Conservation (phyloP, 495 filamentous ascomycete species). For the Pseudoneurospora amorphoporcata region DNA sequence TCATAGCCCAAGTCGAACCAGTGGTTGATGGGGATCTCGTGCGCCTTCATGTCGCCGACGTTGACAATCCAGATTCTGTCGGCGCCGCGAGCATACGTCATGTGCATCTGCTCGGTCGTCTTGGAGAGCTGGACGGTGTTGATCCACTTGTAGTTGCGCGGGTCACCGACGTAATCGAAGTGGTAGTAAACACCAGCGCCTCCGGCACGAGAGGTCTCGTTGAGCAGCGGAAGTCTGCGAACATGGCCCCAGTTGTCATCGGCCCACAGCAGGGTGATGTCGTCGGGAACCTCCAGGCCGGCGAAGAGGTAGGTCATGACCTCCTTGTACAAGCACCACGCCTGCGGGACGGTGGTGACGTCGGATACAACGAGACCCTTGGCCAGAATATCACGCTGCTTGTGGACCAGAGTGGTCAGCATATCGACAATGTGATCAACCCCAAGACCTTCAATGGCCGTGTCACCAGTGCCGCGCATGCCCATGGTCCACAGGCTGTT, state of each 20-base stretch:
- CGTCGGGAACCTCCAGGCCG: slow-evolving; percentile 57
- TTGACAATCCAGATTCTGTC: slow-evolving; percentile 68
- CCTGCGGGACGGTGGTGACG: slow-evolving; percentile 51
- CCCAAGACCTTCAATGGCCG: slow-evolving; percentile 43
- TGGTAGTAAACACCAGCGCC: slow-evolving; percentile 73
- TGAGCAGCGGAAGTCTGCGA: slow-evolving; percentile 49
- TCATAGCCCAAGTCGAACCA: slow-evolving; percentile 61
- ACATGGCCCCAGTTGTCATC: slow-evolving; percentile 72
- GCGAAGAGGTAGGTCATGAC: slow-evolving; percentile 57
- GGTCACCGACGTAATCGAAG: slow-evolving; percentile 60
- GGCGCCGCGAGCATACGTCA: slow-evolving; percentile 51
- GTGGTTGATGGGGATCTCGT: slow-evolving; percentile 59
- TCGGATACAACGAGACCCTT: slow-evolving; percentile 42
- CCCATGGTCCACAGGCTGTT: slow-evolving; percentile 57
- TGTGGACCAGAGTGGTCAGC: slow-evolving; percentile 47
- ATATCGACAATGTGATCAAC: slow-evolving; percentile 46
- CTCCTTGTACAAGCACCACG: slow-evolving; percentile 66
- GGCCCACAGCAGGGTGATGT: slow-evolving; percentile 63
- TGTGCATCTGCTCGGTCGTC: slow-evolving; percentile 54
- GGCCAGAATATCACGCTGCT: slow-evolving; percentile 47
- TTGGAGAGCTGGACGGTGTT: slow-evolving; percentile 58
- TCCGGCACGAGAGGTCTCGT: slow-evolving; percentile 50
- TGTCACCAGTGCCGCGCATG: slow-evolving; percentile 64
- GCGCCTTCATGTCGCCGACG: slow-evolving; percentile 61
- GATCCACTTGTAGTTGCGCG: slow-evolving; percentile 61